Base-by-base conservation (phyloP, 306 rosid species). In the Vicia villosa region DNA sequence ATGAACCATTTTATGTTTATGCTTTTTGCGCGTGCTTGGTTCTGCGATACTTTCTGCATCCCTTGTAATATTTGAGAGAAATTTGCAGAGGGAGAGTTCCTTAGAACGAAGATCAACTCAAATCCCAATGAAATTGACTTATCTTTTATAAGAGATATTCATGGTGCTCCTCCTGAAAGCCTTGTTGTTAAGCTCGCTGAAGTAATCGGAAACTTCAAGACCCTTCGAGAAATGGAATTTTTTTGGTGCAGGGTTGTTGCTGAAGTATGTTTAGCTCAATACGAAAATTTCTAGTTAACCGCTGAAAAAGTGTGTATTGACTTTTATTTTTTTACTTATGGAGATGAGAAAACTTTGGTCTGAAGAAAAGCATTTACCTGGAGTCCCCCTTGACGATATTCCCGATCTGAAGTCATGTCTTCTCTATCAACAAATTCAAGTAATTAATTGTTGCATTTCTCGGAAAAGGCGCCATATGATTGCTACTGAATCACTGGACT, bases 131-230 rank as follows among this genome's bases (percentile, higher is more conserved):
- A 75, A 70, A 76, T 74, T 49, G 66, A 78, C 19, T 8, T 59
- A 73, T 83, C 81, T 69, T 81, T 89, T 64, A 78, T 83, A 16
- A 88, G 82, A 84, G 99, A 91, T 77, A 81, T 91, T 79, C 97
- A 91, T 46, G 95, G 99, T 77, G 86, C 99, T 72, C 99, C 99
- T 78, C 86, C 86, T 37, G 92, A 89, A 72, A 88, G 96, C 85
- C 83, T 95, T 19, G 77, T 91, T 77, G 96, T 86, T 73, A 91
- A 91, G 84, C 80, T 95, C 54, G 96, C 97, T 68, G 97, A 89
- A 91, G 89, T 87, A 38, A 79, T 87, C 4, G 99, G 99, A 78
- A 91, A 78, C 91, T 91, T 91, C 75, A 83, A 68, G 82, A 76
- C 80, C 36, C 73, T 89, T 36, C 82, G 73, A 70, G 84, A 87